A percentile compares a stretch with the other conserved stretches of the same genome.
phyloP scores from a whole-genome alignment of 1,284 basidiomycete species.

The Leccinum proliferum region DNA sequence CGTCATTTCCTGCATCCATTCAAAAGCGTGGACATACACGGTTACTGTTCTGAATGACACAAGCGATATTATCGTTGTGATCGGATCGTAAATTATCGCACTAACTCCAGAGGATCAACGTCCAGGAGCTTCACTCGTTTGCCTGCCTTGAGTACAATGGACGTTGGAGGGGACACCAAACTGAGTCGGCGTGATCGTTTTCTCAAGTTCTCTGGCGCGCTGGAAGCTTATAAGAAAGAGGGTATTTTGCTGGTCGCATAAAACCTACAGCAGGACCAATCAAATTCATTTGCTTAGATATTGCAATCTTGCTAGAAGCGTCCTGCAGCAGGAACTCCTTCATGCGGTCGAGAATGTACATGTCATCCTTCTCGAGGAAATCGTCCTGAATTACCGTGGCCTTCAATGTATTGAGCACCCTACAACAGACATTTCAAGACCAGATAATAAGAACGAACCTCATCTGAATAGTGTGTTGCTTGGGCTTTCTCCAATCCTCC shows the following conservation, averaged over 20 bases:
- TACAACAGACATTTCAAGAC: constrained; percentile 26
- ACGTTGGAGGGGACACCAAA: constrained; percentile 57
- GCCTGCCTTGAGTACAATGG: constrained; percentile 70
- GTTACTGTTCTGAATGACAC: constrained; percentile 90
- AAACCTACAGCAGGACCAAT: constrained; percentile 73
- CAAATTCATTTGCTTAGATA: constrained; percentile 68
- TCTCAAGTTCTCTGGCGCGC: constrained; percentile 50
- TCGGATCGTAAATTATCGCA: constrained; percentile 91
- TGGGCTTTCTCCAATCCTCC: constrained; percentile 82
- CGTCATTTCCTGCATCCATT: constrained; percentile 5
- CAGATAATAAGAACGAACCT: constrained; percentile 47
- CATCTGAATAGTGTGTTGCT: constrained; percentile 85
- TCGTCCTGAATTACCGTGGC: constrained; percentile 78
- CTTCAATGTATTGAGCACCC: constrained; percentile 81
- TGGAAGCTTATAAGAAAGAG: constrained; percentile 28
- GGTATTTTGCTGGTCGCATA: constrained; percentile 10
- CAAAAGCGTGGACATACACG: constrained; percentile 47
- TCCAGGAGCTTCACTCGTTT: constrained; percentile 84
- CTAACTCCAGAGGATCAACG: constrained; percentile 87
- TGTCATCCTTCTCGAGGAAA: constrained; percentile 77
- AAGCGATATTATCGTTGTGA: constrained; percentile 79
- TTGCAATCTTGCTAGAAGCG: constrained; percentile 55
- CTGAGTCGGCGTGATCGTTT: constrained; percentile 43
- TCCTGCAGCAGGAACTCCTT: constrained; percentile 73
- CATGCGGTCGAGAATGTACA: constrained; percentile 72